A percentile compares a stretch with the other conserved stretches of the same genome.
These are phyloP conservation scores for Cryptococcus sp. DNA, from an alignment of 1,284 basidiomycete species.

Conservation along the genomic window DNA sequence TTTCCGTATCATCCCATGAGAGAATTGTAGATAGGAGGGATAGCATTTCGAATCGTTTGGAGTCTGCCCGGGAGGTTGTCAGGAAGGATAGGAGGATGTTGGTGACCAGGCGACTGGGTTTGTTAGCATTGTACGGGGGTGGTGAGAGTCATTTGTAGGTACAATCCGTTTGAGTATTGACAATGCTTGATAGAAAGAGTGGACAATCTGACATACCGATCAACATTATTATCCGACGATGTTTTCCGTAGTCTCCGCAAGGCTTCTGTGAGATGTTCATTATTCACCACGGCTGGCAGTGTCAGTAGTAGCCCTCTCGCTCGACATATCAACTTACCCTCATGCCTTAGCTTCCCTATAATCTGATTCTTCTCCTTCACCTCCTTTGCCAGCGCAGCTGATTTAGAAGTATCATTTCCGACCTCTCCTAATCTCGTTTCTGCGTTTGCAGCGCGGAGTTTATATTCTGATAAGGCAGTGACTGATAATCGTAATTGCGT, in stretches of 20 bases:
- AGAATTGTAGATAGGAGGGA: conserved; percentile 80
- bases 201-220: conserved; percentile 50
- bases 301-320: neutral
- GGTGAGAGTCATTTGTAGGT: neutral
- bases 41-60: conserved; percentile 96
- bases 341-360: conserved; percentile 88
- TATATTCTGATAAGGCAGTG: conserved; percentile 74
- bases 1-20: conserved; percentile 82
- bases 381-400: conserved; percentile 74
- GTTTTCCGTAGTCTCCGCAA: conserved; percentile 84
- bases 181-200: neutral
- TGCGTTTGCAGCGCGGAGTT: conserved; percentile 75
- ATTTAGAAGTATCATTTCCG: conserved; percentile 61
- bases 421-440: conserved; percentile 71
- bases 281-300: conserved; percentile 80
- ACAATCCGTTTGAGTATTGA: neutral
- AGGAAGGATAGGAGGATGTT: conserved; percentile 94
- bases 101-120: conserved; percentile 71
- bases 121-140: neutral
- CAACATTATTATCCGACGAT: conserved; percentile 82
- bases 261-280: conserved; percentile 96
- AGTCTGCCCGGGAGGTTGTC: conserved; percentile 79
- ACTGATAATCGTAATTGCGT: conserved; percentile 65
- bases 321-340: conserved; percentile 57
- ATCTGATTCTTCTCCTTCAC: conserved; percentile 89